Percentiles rank a stretch among this genome's conserved stretches.
phyloP scores from a whole-genome alignment of 176 grass and related monocot species.

The Oropetium thomaeum region DNA sequence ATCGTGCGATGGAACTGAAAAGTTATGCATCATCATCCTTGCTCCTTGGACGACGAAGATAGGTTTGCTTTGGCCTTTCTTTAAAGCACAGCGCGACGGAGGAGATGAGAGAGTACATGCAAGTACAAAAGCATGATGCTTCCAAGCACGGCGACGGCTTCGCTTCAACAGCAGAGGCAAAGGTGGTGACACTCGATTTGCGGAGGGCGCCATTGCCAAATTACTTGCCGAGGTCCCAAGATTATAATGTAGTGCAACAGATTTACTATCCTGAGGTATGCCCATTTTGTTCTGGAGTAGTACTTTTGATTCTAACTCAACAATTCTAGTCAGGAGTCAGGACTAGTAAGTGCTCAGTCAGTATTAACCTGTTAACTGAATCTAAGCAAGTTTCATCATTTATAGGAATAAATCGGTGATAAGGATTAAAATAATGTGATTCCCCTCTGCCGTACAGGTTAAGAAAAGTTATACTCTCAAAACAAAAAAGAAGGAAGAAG shows the following conservation, averaged over 20 bases:
- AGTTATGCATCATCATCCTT: not conserved
- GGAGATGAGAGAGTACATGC: not conserved
- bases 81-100: not conserved
- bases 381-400: not conserved
- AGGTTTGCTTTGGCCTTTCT: not conserved
- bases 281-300: not conserved
- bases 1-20: not conserved
- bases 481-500: too few species aligned
- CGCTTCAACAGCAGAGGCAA: not conserved
- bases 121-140: not conserved
- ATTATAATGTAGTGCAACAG: too few species aligned
- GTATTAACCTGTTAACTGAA: slow-evolving; percentile 6
- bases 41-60: not conserved
- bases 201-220: not conserved
- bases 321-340: not conserved
- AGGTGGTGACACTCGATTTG: not conserved
- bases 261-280: not conserved
- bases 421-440: not conserved
- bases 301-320: not conserved
- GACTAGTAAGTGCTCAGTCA: not conserved
- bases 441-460: not conserved
- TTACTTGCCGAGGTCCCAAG: not conserved
- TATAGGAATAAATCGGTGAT: not conserved
- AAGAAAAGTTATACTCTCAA: not conserved
- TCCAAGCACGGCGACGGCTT: slow-evolving; percentile 3